Conservation (phyloP, 768 basidiomycete genomes). For the Crepidotus variabilis region DNA sequence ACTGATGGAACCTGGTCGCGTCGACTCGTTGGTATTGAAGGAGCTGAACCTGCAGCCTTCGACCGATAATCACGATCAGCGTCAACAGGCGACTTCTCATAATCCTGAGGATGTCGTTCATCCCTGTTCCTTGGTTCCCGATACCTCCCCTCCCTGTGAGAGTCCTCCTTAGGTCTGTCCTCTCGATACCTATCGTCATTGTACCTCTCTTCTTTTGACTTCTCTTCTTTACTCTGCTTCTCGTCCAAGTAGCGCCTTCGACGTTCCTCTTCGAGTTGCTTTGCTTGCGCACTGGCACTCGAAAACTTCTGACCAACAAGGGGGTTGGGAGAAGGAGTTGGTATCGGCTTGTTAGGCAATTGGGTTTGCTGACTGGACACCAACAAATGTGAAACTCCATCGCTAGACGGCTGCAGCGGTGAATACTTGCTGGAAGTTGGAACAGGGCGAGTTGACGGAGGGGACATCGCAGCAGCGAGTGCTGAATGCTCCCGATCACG, state of each 20-base stretch:
- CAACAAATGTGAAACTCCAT: constrained; percentile 12
- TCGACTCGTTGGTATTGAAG: constrained; percentile 5
- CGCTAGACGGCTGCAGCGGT: not conserved
- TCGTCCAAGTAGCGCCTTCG: constrained; percentile 19
- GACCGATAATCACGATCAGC: constrained; percentile 11
- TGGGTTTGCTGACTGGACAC: constrained; percentile 6
- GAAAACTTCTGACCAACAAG: constrained; percentile 24
- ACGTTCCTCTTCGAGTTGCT: constrained; percentile 45
- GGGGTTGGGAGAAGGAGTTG: constrained; percentile 12
- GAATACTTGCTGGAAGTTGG: constrained; percentile 5
- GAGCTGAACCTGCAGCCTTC: not conserved
- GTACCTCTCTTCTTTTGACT: constrained; percentile 26
- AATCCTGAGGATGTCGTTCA: constrained; percentile 8
- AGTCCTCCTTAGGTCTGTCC: constrained; percentile 10
- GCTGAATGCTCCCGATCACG: constrained; percentile 5
- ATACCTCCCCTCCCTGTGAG: too few species aligned
- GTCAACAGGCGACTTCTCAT: not conserved
- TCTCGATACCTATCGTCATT: constrained; percentile 22
- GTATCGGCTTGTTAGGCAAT: constrained; percentile 2
- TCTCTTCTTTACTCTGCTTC: constrained; percentile 23
- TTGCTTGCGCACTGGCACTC: constrained; percentile 50
- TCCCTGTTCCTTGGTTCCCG: constrained; percentile 8
- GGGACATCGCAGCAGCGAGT: constrained; percentile 3
- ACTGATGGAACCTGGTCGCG: constrained; percentile 4
- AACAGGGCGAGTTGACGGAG: constrained; percentile 11